These are phyloP conservation scores for Aegilops sharonensis DNA, from an alignment of 176 grass and related monocot genomes.

Conservation along the genomic window DNA sequence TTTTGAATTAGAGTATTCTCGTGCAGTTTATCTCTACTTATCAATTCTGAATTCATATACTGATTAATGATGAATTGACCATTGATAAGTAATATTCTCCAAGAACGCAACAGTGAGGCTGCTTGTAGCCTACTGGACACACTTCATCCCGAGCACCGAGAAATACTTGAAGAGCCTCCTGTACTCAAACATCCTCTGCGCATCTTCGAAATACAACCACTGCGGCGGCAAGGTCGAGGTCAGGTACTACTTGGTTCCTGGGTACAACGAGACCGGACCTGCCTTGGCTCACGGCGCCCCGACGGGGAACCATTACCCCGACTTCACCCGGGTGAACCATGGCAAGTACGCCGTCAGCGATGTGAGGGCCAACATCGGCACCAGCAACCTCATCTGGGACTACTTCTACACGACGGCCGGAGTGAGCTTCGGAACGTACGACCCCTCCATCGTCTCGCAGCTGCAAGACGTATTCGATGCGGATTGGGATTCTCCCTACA, in stretches of 20 bases:
- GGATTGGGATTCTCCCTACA: conserved; percentile 77
- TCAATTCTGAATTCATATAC: not conserved
- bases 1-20: no score
- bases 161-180: conserved; percentile 78
- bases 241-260: conserved; percentile 68
- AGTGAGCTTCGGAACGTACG: conserved; percentile 83
- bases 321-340: conserved; percentile 74
- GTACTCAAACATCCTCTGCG: conserved; percentile 70
- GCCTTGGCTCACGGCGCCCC: conserved; percentile 19
- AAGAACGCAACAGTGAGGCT: conserved; percentile 79
- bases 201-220: conserved; percentile 60
- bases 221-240: conserved; percentile 72
- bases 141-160: conserved; percentile 67
- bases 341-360: conserved; percentile 86
- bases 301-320: conserved; percentile 61
- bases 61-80: not conserved
- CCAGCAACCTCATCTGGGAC: conserved; percentile 91
- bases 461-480: conserved; percentile 79
- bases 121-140: conserved; percentile 76
- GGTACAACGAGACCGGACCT: conserved; percentile 65
- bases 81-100: conserved; percentile 62
- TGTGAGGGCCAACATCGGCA: conserved; percentile 65
- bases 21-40: not conserved
- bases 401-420: conserved; percentile 91
- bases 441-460: conserved; percentile 58